Conservation (phyloP, 495 filamentous ascomycete species). For the Aspergillus affinis region DNA sequence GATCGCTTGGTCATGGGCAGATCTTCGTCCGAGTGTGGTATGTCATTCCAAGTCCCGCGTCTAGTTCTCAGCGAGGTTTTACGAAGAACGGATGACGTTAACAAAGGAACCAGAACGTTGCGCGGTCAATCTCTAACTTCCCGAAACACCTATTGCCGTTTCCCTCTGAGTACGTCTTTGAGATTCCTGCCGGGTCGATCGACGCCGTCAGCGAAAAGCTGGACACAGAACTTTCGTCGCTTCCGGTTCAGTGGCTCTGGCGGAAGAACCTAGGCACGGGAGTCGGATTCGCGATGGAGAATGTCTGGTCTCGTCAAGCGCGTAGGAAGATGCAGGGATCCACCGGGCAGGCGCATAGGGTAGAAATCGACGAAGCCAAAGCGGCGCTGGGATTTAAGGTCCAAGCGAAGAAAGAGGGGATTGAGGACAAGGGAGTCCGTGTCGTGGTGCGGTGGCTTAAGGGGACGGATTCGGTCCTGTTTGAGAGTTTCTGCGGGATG, state of each 20-base stretch:
- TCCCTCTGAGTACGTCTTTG: conserved; percentile 56
- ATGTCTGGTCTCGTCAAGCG: conserved; percentile 74
- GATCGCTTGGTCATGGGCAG: conserved; percentile 80
- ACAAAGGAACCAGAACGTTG: conserved; percentile 42
- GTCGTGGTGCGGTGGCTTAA: conserved; percentile 70
- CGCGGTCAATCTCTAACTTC: conserved; percentile 54
- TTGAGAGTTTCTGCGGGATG: conserved; percentile 88
- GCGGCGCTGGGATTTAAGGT: conserved; percentile 50
- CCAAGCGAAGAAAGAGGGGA: conserved; percentile 29
- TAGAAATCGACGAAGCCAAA: conserved; percentile 28
- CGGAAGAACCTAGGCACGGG: conserved; percentile 41
- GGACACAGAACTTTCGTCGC: conserved; percentile 37
- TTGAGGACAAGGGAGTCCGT: conserved; percentile 24
- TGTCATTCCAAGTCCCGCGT: conserved; percentile 10
- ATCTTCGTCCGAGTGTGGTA: conserved; percentile 64
- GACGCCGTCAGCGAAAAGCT: conserved; percentile 32
- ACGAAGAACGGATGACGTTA: conserved; percentile 2
- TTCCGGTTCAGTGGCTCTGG: conserved; percentile 57
- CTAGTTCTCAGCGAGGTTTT: background rate
- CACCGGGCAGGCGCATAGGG: conserved; percentile 20
- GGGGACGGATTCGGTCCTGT: conserved; percentile 71
- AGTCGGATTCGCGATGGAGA: conserved; percentile 55
- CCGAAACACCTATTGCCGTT: conserved; percentile 62
- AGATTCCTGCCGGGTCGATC: conserved; percentile 28
- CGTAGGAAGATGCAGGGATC: conserved; percentile 49